A percentile compares a stretch with the other conserved stretches of the same genome.
These are phyloP conservation scores for Aspergillus sp. DNA, from an alignment of 2,329 filamentous ascomycete genomes.

Conservation along the genomic window DNA sequence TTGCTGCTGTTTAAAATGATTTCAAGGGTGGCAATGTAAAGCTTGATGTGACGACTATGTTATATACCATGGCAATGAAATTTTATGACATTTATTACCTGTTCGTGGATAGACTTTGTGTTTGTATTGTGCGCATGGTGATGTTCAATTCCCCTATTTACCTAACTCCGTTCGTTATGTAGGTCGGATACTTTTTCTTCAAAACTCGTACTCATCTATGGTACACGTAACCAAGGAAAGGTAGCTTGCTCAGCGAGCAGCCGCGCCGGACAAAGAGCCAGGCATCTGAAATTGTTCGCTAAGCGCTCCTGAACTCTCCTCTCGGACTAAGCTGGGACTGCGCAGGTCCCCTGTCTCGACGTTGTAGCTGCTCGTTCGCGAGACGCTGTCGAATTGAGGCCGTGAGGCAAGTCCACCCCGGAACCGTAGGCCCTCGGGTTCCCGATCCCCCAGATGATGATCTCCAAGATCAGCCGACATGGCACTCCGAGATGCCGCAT, in stretches of 20 bases:
- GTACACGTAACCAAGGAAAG: constrained; percentile 3
- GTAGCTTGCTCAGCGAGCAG: constrained; percentile 23
- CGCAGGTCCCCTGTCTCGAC: constrained; percentile 34
- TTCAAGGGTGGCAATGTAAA: background rate
- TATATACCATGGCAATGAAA: constrained; percentile 24
- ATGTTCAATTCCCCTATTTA: background rate
- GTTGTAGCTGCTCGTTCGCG: constrained; percentile 39
- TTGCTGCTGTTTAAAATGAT: constrained; percentile 26
- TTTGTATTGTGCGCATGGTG: background rate
- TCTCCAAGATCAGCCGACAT: constrained; percentile 30
- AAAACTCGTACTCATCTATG: constrained; percentile 4
- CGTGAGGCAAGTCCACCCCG: constrained; percentile 31
- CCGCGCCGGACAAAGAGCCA: constrained; percentile 38
- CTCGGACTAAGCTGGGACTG: constrained; percentile 35
- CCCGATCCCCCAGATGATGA: constrained; percentile 23
- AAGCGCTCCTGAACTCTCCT: constrained; percentile 30
- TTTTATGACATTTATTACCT: constrained; percentile 11
- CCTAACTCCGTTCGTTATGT: constrained; percentile 3
- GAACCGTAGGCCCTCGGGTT: constrained; percentile 38
- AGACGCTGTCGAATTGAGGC: constrained; percentile 33
- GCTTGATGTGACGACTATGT: background rate
- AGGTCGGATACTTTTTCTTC: background rate
- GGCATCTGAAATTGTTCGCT: constrained; percentile 43
- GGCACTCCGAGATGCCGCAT: constrained; percentile 33
- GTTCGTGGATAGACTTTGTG: background rate